Evolutionary conservation across 305 asterid genomes (phyloP), one percentile per base, ranked within the genome.

Genomic region (Rubia peregrina): DNA sequence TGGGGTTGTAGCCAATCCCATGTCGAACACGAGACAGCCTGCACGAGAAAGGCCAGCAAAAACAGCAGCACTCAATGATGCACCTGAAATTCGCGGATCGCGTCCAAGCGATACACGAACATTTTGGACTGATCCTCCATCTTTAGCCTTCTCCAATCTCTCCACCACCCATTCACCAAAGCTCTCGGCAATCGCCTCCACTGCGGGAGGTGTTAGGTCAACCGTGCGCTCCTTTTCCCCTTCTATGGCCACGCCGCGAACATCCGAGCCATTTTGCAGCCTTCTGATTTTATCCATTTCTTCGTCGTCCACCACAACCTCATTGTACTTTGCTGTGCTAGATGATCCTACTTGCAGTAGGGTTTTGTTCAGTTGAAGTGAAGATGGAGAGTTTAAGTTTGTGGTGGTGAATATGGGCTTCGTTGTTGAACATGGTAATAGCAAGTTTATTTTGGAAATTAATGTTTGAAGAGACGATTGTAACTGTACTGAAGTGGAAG

Each of bases 1-100:
- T 55, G 98, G 98, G 61, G 98, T 92, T 17, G 98, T 92, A 0
- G 95, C 98, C 44, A 92, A 92, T 57, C 98, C 96, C 96, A 92
- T 90, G 56, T 92, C 98, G 67, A 83, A 87, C 10, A 70, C 85
- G 70, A 66, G 61, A 38, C 98, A 92, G 5, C 96, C 98, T 7
- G 95, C 96, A 62, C 90, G 79, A 11, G 71, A 81, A 16, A 92
- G 87, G 6, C 98, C 96, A 0, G 89, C 80, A 41, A 88, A 92
- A 72, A 88, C 83, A 72, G 91, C 98, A 33, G 73, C 80, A 68
- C 95, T 88, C 79, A 92, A 71, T 7, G 60, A 68, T 3, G 79
- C 74, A 43, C 98, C 96, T 7, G 96, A 84, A 19, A 92, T 72
- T 80, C 96, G 83, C 9, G 98, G 98, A 62, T 92, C 98, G 75